Evolutionary conservation across 306 rosid genomes (phyloP), one percentile per base, ranked within the genome.

Genomic region (Carpinus fangiana): DNA sequence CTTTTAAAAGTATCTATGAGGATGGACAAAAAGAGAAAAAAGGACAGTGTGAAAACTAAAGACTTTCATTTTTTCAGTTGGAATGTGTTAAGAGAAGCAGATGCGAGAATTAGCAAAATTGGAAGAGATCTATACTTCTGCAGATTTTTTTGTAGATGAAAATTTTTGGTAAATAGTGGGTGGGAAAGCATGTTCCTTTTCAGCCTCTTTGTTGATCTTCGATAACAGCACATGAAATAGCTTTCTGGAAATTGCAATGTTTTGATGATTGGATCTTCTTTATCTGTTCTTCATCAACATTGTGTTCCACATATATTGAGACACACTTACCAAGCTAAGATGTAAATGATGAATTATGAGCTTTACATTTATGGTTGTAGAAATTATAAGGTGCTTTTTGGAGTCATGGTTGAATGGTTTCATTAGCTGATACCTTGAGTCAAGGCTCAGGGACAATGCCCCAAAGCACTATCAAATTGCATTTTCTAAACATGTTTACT

Each of bases 171-270:
- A 61, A 61, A 28, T 61, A 11, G 8, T 28, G 68, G 43, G 68
- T 61, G 45, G 68, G 2, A 61, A 61, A 31, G 18, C 20, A 61
- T 61, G 17, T 61, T 28, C 28, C 41, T 66, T 66, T 57, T 21
- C 64, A 57, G 28, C 64, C 64, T 59, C 65, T 59, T 59, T 23
- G 36, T 23, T 59, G 16, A 59, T 59, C 65, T 59, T 59, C 36
- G 8, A 59, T 23, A 21, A 21, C 14, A 59, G 34, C 12, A 59
- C 65, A 2, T 59, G 65, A 13, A n/a, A 21, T 57, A 57, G 14
- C 36, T 23, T 59, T 23, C 12, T 23, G 65, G 36, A 59, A 59
- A 59, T 23, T 59, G 38, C 17, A 20, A 36, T 59, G 65, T 59
- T 59, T 59, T 21, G 65, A 59, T 59, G 11, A 59, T 59, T 26